phyloP scores from a whole-genome alignment of 331 rosid genomes.

The Arachis monticola region DNA sequence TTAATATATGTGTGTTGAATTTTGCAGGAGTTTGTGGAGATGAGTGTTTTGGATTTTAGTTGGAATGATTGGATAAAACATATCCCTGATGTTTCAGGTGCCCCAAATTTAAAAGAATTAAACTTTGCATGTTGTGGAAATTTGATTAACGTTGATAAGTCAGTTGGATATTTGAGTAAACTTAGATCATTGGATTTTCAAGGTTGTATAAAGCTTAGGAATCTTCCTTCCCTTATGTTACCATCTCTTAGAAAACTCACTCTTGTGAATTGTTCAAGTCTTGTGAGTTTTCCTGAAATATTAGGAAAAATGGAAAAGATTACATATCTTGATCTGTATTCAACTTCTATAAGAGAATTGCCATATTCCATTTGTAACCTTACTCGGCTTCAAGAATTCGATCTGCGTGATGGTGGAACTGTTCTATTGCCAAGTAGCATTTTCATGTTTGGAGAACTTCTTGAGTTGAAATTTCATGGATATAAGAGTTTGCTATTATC shows the following conservation, averaged over 20 bases:
- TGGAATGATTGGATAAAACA: too few relatives aligned
- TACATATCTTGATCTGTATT: not conserved
- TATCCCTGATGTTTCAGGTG: too few relatives aligned
- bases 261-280: not conserved
- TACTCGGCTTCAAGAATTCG: not conserved
- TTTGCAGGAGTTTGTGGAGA: too few relatives aligned
- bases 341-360: not conserved
- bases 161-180: not conserved
- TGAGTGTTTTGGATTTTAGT: too few relatives aligned
- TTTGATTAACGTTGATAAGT: not conserved
- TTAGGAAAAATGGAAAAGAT: not conserved
- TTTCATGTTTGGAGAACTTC: not conserved
- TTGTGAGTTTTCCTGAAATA: not conserved
- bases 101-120: too few relatives aligned
- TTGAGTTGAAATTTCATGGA: accelerated
- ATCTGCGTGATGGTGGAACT: not conserved
- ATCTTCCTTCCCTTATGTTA: not conserved
- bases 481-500: not conserved
- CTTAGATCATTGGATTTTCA: not conserved
- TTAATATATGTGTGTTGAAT: not conserved
- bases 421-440: not conserved
- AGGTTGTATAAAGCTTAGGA: not conserved
- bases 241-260: not conserved
- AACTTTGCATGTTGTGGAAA: not conserved
- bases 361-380: not conserved